These are phyloP conservation scores for Nematocida homosporus DNA, from an alignment of 371 early-diverging fungal species.

Conservation along the genomic window DNA sequence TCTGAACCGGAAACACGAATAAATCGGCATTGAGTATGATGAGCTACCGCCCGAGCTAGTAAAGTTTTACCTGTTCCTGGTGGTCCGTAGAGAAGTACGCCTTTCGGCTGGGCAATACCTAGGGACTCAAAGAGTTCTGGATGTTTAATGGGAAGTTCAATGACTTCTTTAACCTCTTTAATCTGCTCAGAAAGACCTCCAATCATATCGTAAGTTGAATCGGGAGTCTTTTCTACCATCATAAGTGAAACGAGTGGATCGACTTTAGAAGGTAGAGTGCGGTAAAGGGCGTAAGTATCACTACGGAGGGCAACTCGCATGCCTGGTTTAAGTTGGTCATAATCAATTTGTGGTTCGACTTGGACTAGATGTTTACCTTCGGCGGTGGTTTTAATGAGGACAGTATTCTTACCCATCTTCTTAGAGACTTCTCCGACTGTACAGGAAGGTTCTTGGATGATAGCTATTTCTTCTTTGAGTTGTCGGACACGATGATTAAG, in stretches of 20 bases:
- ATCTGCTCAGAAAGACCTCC: conserved; percentile 98
- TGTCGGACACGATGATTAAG: conserved; percentile 85
- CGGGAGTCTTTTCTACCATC: conserved; percentile 99
- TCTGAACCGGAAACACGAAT: conserved; percentile 93
- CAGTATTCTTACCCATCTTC: conserved; percentile 96
- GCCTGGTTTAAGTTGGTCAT: conserved; percentile 79
- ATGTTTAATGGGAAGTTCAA: conserved; percentile 93
- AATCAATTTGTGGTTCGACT: conserved; percentile 79
- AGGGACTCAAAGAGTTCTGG: conserved; percentile 87
- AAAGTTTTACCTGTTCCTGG: conserved; percentile 86
- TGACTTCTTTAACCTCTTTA: conserved; percentile 93
- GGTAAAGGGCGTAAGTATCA: conserved; percentile 79
- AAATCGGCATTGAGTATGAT: conserved; percentile 88
- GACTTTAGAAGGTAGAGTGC: conserved; percentile 84
- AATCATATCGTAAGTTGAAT: conserved; percentile 96
- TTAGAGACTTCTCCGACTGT: conserved; percentile 96
- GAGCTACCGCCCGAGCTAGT: conserved; percentile 92
- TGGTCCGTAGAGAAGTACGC: conserved; percentile 95
- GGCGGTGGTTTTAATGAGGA: conserved; percentile 91
- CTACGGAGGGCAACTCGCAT: conserved; percentile 88
- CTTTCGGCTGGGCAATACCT: conserved; percentile 95
- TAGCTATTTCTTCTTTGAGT: conserved; percentile 88
- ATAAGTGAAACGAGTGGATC: conserved; percentile 91
- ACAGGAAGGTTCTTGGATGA: conserved; percentile 90
- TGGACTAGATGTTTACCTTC: conserved; percentile 98